These are phyloP conservation scores for bread wheat (Triticum aestivum) DNA, from an alignment of 176 grass and related monocot species.

Conservation along the genomic window IWGSC_CS_RefSeq_v2.1 NC_057810.1:151850895-151851394, in stretches of 20 bases:
- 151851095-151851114: background rate
- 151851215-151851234: constrained; percentile 59
- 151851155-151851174: constrained; percentile 39
- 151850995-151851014: background rate
- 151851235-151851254: constrained; percentile 47
- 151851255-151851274: constrained; percentile 62
- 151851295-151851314: constrained; percentile 34
- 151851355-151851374: background rate
- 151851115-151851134: background rate
- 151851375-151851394: background rate
- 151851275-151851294: constrained; percentile 49
- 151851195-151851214: constrained; percentile 53
- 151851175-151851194: constrained; percentile 59
- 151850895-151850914: background rate
- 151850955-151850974: background rate
- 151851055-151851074: background rate
- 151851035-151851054: background rate
- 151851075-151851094: background rate
- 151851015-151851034: background rate
- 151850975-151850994: background rate
- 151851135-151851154: background rate
- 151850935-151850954: background rate
- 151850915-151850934: background rate
- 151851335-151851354: constrained; percentile 61
- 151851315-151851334: constrained; percentile 52